These are phyloP conservation scores for Acanthochlamys bracteata DNA, from an alignment of 106 monocot genomes.

Conservation along the genomic window DNA sequence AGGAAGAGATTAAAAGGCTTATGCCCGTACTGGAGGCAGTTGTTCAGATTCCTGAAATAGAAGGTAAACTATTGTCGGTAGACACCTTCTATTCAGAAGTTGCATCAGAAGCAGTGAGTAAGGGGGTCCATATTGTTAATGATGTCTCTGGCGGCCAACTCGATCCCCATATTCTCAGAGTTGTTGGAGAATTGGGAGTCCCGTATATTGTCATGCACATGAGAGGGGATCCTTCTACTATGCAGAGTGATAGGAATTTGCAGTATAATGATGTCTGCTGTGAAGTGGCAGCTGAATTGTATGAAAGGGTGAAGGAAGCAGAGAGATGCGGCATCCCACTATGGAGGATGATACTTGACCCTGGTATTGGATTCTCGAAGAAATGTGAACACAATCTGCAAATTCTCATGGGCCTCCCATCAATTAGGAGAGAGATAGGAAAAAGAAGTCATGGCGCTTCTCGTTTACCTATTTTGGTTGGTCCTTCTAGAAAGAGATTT, in stretches of 20 bases:
- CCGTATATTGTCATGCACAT: constrained; percentile 80
- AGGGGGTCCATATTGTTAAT: constrained; percentile 81
- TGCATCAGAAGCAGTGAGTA: constrained; percentile 64
- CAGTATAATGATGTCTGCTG: constrained; percentile 65
- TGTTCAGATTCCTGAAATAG: constrained; percentile 49
- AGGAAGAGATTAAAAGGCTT: constrained; percentile 66
- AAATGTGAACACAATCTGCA: constrained; percentile 55
- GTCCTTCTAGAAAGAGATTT: constrained; percentile 89
- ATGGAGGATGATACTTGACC: constrained; percentile 81
- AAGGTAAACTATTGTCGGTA: constrained; percentile 75
- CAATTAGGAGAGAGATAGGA: constrained; percentile 43
- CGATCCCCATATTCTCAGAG: constrained; percentile 52
- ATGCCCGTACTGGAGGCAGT: constrained; percentile 73
- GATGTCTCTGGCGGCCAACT: constrained; percentile 83
- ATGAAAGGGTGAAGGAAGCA: constrained; percentile 41
- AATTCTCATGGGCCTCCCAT: constrained; percentile 46
- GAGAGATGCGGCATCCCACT: constrained; percentile 69
- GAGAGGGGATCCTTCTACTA: constrained; percentile 90
- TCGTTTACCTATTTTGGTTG: constrained; percentile 59
- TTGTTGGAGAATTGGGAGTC: constrained; percentile 50
- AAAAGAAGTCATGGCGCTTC: constrained; percentile 47
- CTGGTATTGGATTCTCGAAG: constrained; percentile 91
- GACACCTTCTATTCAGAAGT: constrained; percentile 90
- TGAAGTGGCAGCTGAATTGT: constrained; percentile 61
- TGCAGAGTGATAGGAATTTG: constrained; percentile 62